Base-by-base conservation (phyloP, 331 rosid genomes). In the Cydonia oblonga region DNA sequence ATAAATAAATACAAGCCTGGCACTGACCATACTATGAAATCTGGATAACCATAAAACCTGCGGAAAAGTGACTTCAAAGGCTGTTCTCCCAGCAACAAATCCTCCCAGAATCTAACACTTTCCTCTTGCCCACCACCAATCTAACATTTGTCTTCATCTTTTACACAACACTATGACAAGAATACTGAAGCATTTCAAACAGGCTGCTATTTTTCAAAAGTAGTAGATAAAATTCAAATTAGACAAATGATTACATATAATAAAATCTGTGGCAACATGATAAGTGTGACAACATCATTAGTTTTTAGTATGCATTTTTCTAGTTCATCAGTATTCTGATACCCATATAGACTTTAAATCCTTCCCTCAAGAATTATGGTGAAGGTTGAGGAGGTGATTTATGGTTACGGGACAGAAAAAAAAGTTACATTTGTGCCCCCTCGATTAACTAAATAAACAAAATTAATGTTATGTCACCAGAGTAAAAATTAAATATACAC, bases 181-280 rank as follows among this genome's bases (percentile, higher is more conserved):
- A 58, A 15, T 51, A 64, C 58, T 30, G 22, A 49, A 62, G 29
- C 70, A 68, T 79, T 35, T 63, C 60, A 69, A 67, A 35, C 65
- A 60, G 68, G 42, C 53, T 56, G 10, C 28, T 44, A 75, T 29
- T 56, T 30, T 22, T 6, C 68, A 52, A 22, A 25, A 75, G 42
- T 72, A 68, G 63, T 19, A 26, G 18, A 33, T 5, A 74, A 20
- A 42, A 24, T 67, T 52, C 56, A 35, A 57, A 40, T 16, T 56
- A 18, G 7, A 20, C 11, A 42, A 70, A 6, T 54, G 35, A 30
- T 30, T 22, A 53, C 38, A 5, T 14, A 54, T 14, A 32, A 30
- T 5, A 6, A 70, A 42, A 70, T 33, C 19, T 9, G 64, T 1
- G 0, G 23, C 19, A 6, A 53, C 3, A 15, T 28, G 20, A 0